Percentiles rank a stretch among this genome's conserved stretches.
phyloP scores from a whole-genome alignment of 345 rosid genomes.

The Eucalyptus melliodora region DNA sequence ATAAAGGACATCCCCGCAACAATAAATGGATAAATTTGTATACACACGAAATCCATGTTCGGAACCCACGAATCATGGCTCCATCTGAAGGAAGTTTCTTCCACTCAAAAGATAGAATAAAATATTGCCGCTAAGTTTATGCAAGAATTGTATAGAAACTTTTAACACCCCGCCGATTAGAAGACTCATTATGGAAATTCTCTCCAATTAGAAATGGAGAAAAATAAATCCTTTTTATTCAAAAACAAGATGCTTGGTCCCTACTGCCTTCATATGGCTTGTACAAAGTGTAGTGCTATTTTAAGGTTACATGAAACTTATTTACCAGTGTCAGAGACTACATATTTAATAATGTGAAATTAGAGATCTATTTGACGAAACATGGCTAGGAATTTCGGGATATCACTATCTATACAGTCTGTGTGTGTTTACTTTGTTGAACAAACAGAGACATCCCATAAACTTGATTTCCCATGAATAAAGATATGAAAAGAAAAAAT shows the following conservation, averaged over 20 bases:
- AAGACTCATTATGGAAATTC: not conserved
- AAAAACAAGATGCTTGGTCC: not conserved
- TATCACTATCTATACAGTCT: not conserved
- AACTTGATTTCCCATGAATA: not conserved
- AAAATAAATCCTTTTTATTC: not conserved
- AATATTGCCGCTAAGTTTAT: not conserved
- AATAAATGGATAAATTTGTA: not conserved
- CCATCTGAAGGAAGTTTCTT: too few relatives aligned
- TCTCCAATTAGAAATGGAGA: not conserved
- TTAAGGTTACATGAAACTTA: not conserved
- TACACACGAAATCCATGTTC: too few relatives aligned
- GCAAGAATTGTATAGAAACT: not conserved
- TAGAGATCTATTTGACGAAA: not conserved
- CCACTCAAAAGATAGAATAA: not conserved
- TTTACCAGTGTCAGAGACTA: not conserved
- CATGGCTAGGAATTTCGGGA: not conserved
- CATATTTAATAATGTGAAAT: not conserved
- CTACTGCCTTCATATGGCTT: not conserved
- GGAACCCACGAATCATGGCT: not conserved
- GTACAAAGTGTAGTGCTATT: not conserved
- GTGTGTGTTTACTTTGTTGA: not conserved
- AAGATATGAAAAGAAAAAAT: not conserved
- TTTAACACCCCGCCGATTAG: not conserved
- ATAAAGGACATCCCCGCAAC: not conserved
- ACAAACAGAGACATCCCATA: not conserved